Evolutionary conservation across 306 rosid species (phyloP).

Genomic region (Fragaria ananassa): DNA sequence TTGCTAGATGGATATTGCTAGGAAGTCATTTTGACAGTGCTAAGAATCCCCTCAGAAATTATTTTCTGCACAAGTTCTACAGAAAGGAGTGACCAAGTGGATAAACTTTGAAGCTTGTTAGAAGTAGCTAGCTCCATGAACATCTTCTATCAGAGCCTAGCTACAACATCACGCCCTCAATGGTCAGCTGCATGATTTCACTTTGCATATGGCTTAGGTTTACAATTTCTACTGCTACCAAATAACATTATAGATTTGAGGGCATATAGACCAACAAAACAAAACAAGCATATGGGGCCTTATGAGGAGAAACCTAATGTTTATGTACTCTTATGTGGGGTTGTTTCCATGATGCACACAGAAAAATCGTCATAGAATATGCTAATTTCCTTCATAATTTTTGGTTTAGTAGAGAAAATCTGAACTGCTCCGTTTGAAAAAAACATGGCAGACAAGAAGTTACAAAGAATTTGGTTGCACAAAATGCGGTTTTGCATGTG

Average conservation of each 20-base stretch:
- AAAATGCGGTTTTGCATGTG: conserved; percentile 80
- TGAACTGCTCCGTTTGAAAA: conserved; percentile 97
- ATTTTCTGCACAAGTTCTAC: background rate
- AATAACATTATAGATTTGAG: background rate
- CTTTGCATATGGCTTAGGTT: conserved; percentile 2
- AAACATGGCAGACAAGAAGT: conserved; percentile 71
- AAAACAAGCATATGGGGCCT: conserved; percentile 33
- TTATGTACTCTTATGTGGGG: conserved; percentile 49
- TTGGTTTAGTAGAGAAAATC: conserved; percentile 45
- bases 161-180: background rate
- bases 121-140: background rate
- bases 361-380: conserved; percentile 27
- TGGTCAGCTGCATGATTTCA: conserved; percentile 6
- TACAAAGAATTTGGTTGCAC: conserved; percentile 55
- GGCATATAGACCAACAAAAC: conserved; percentile 22
- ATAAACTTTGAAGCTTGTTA: background rate
- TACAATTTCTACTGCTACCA: conserved; percentile 5
- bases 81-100: background rate
- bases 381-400: conserved; percentile 32
- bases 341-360: conserved; percentile 67
- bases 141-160: background rate
- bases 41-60: background rate
- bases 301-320: conserved; percentile 17
- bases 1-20: no score
- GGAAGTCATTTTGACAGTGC: no score